A percentile compares a stretch with the other conserved stretches of the same genome.
Evolutionary conservation across 495 filamentous ascomycete species (phyloP).

Genomic region (Barbatosphaeria neglecta): DNA sequence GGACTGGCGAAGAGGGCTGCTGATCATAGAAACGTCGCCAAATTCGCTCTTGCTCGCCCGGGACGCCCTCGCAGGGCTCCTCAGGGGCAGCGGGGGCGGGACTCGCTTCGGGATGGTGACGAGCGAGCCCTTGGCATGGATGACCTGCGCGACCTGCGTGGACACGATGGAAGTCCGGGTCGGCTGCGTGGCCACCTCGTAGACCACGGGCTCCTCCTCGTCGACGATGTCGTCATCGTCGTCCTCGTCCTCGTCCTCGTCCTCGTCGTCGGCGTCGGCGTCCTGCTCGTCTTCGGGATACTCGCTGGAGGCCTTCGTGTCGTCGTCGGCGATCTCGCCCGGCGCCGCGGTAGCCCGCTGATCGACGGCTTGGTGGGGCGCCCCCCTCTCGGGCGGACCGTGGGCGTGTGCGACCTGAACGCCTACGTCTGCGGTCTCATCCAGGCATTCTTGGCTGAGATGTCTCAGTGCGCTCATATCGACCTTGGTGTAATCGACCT

Average conservation of each 20-base stretch:
- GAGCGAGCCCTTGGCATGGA: slow-evolving; percentile 44
- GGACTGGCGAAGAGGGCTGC: slow-evolving; percentile 18
- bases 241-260: slow-evolving; percentile 28
- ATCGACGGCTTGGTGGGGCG: neutral
- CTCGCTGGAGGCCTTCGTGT: neutral
- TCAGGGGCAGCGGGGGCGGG: slow-evolving; percentile 51
- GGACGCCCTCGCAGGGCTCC: slow-evolving; percentile 43
- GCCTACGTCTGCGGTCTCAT: slow-evolving; percentile 7
- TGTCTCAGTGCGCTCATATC: slow-evolving; percentile 33
- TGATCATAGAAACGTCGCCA: slow-evolving; percentile 17
- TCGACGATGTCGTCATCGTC: slow-evolving; percentile 34
- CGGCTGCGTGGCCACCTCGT: slow-evolving; percentile 35
- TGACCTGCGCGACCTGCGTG: slow-evolving; percentile 24
- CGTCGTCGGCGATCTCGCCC: slow-evolving; percentile 8
- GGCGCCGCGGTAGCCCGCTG: neutral
- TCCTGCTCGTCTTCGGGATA: slow-evolving; percentile 8
- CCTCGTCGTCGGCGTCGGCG: slow-evolving; percentile 14
- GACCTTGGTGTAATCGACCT: slow-evolving; percentile 44
- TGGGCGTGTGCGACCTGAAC: no score
- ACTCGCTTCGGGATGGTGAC: slow-evolving; percentile 64
- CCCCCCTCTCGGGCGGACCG: no score
- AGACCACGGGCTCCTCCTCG: slow-evolving; percentile 40
- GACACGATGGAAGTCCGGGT: slow-evolving; percentile 40
- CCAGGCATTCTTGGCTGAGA: slow-evolving; percentile 9
- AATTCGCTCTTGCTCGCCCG: slow-evolving; percentile 24